A percentile compares a stretch with the other conserved stretches of the same genome.
These are phyloP conservation scores for Septoria petroselini DNA, from an alignment of 2,329 filamentous ascomycete species.

Conservation along the genomic window DNA sequence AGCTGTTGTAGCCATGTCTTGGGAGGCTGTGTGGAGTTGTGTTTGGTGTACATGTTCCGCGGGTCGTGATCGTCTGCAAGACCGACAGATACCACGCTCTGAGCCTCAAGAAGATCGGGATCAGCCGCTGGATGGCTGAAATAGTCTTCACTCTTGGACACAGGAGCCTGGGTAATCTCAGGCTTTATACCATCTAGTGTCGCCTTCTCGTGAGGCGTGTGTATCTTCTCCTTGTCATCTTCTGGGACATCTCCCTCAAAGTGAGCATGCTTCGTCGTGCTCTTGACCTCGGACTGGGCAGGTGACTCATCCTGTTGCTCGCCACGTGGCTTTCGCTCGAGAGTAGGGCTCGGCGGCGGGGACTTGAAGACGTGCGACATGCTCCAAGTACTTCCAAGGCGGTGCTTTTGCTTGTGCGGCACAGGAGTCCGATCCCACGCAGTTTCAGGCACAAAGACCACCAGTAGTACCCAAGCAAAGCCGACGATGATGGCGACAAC, in stretches of 20 bases:
- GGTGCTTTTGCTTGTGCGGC: conserved; percentile 39
- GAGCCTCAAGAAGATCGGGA: conserved; percentile 11
- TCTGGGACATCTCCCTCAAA: conserved; percentile 17
- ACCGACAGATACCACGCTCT: conserved; percentile 1
- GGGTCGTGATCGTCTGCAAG: conserved; percentile 12
- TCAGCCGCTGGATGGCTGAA: conserved; percentile 18
- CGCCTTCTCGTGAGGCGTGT: conserved; percentile 13
- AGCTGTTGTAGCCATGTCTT: conserved; percentile 73
- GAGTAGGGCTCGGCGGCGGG: conserved; percentile 15
- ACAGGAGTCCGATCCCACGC: conserved; percentile 87
- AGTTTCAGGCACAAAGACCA: conserved; percentile 89
- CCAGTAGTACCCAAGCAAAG: conserved; percentile 67
- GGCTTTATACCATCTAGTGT: conserved; percentile 10
- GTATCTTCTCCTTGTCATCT: conserved; percentile 13
- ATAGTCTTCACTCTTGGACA: conserved; percentile 14
- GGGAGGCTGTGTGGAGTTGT: conserved; percentile 63
- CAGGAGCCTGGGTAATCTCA: conserved; percentile 1
- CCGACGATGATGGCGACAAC: conserved; percentile 78
- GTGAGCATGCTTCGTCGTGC: conserved; percentile 17
- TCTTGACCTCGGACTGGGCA: conserved; percentile 13
- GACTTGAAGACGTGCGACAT: conserved; percentile 19
- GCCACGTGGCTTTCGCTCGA: conserved; percentile 24
- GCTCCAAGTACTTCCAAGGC: conserved; percentile 24
- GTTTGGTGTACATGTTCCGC: conserved; percentile 61
- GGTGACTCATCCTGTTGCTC: not conserved